phyloP scores from a whole-genome alignment of 1,284 basidiomycete genomes.

The Ustilago hordei region DNA sequence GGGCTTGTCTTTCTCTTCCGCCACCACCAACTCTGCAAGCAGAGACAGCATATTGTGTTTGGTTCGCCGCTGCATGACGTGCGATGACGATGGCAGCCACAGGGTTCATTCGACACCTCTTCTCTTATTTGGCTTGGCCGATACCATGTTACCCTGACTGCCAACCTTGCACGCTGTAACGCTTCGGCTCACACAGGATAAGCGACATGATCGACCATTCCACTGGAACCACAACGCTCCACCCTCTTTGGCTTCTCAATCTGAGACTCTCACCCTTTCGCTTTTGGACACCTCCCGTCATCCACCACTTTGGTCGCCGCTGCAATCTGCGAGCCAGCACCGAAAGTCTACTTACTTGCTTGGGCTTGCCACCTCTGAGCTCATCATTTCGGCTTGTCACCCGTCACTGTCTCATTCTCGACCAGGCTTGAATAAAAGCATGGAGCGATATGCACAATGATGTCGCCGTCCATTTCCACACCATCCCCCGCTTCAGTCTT shows the following conservation, averaged over 20 bases:
- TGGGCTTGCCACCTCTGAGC: too few species aligned
- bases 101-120: background rate
- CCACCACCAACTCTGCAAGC: background rate
- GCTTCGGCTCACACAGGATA: background rate
- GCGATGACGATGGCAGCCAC: constrained; percentile 3
- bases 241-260: background rate
- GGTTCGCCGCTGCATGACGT: background rate
- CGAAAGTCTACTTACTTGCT: too few species aligned
- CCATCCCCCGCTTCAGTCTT: background rate
- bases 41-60: background rate
- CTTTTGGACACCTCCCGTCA: background rate
- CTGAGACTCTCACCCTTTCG: background rate
- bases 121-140: background rate
- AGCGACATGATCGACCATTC: background rate
- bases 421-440: too few species aligned
- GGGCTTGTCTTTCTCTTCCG: too few species aligned
- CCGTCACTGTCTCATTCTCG: too few species aligned
- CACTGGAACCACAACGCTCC: background rate
- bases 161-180: background rate
- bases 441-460: background rate
- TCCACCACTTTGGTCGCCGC: too few species aligned
- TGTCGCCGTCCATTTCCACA: background rate
- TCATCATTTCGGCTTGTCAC: too few species aligned
- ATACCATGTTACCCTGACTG: background rate
- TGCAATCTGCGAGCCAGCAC: too few species aligned